Evolutionary conservation across 495 filamentous ascomycete species (phyloP), one percentile per base, ranked within the genome.

Genomic region (Geoglossum glabrum): DNA sequence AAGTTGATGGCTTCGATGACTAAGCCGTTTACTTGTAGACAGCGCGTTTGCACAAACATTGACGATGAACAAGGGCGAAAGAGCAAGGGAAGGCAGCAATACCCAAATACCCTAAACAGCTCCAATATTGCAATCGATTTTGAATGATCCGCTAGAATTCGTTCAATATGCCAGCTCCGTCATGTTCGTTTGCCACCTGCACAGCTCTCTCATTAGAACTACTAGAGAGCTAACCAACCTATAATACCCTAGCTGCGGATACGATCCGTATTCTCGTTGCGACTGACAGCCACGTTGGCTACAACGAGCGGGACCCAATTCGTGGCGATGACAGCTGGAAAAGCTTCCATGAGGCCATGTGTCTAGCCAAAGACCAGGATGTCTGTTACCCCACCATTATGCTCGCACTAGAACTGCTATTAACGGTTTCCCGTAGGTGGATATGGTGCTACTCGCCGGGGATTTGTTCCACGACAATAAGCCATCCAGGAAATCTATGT

Each of bases 391-490:
- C 0, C 23, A 40, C 36, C 36, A 2, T 56, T 33, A 21, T 50
- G 9, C 1, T 27, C 23, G 17, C 4, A 0, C 25, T 52, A 36
- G 59, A 28, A 19, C n/a, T 15, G 43, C 19, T 61, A 47, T 50
- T 60, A 55, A 31, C 3, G 21, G 38, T n/a, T 28, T 31, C 13
- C 1, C 13, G 10, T 46, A 76, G 73, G 74, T 86, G 57, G 92
- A 99, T 70, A 96, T 97, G 93, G 83, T 99, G 7, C 75, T 99
- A 11, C 77, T 97, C 21, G 90, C 81, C 8, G 92, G 92, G 27
- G 92, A 99, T 65, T 76, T 99, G 1, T 99, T 99, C 70, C 92
- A 99, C 67, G 92, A 99, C 61, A 99, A 99, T 64, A 95, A 94
- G 66, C 92, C 92, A 5, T 94, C 87, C n/a, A 77, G 93, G 47